phyloP scores from a whole-genome alignment of 768 basidiomycete genomes.

The Kwoniella europaea region DNA sequence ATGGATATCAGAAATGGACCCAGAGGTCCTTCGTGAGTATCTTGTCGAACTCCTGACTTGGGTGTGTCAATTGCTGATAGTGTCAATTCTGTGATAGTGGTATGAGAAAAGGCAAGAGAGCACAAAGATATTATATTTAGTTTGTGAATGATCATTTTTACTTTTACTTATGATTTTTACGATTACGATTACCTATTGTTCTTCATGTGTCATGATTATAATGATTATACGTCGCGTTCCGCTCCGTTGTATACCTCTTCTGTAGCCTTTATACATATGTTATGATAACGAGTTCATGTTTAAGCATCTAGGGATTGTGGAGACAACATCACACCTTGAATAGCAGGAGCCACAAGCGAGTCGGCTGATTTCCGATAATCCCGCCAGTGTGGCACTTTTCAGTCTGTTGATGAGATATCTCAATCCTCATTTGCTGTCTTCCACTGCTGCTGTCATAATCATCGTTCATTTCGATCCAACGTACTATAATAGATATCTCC shows the following conservation, averaged over 20 bases:
- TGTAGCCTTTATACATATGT: constrained; percentile 8
- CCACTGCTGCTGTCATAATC: no score
- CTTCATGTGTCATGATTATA: no score
- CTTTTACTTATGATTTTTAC: not conserved
- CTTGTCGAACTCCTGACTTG: not conserved
- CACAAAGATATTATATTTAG: constrained; percentile 25
- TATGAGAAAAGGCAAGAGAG: constrained; percentile 5
- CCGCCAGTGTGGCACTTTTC: not conserved
- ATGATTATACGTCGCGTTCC: no score
- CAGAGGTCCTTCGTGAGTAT: constrained; percentile 35
- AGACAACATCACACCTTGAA: no score
- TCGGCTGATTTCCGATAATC: not conserved
- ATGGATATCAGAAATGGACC: constrained; percentile 34
- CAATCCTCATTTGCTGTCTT: constrained; percentile 18
- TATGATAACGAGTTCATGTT: not conserved
- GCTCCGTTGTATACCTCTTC: not conserved
- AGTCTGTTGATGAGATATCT: constrained; percentile 7
- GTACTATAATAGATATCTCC: not conserved
- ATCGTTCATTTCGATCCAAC: not conserved
- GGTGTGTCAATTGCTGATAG: not conserved
- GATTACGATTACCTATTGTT: not conserved
- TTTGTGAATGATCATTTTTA: not conserved
- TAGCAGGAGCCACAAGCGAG: not conserved
- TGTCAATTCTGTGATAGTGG: constrained; percentile 1
- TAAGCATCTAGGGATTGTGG: not conserved